Base-by-base conservation (phyloP, 2,329 filamentous ascomycete genomes). In the Graphilbum ipis-grandicollis region DNA sequence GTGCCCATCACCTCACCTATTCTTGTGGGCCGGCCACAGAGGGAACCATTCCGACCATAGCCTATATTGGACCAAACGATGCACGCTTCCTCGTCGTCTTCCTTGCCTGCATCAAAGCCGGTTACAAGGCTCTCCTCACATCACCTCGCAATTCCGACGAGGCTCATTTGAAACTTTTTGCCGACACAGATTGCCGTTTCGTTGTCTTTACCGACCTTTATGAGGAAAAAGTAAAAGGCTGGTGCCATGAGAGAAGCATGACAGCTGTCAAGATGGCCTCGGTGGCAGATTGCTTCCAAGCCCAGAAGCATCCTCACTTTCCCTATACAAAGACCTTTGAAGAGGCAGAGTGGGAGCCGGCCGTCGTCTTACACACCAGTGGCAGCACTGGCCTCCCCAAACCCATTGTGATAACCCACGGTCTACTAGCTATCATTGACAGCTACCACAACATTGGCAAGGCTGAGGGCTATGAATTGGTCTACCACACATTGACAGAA, bases 381-480 rank as follows among this genome's bases (percentile, higher is more conserved):
- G 62, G 62, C 6, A 61, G 55, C 31, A 64, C 62, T 0, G 62
- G 62, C 1, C 49, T 62, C 4, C 62, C 62, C 0, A 65, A 62
- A 44, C 61, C 62, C 2, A 52, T 66, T n/a, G 42, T 59, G 9
- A 45, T 51, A 17, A 46, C 47, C 4, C 53, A 60, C 5, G 61
- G 61, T 13, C 51, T 58, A 47, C 10, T 59, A 13, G 50, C 56
- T 2, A 45, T 56, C 15, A 41, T 37, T 4, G 59, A 66, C 37
- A 3, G 5, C 5, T 31, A 25, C 29, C 35, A 26, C 29, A 25
- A 31, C 12, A 7, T 37, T 7, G 23, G 22, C 21, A 10, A 23
- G 21, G 5, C 6, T 5, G 6, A 23, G 21, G 21, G 21, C 21
- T 6, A 23, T 5, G 21, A 23, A 10, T 6, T 23, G 21, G 21